Conservation (phyloP, 208 protist species). For the Trypanosoma caninum region DNA sequence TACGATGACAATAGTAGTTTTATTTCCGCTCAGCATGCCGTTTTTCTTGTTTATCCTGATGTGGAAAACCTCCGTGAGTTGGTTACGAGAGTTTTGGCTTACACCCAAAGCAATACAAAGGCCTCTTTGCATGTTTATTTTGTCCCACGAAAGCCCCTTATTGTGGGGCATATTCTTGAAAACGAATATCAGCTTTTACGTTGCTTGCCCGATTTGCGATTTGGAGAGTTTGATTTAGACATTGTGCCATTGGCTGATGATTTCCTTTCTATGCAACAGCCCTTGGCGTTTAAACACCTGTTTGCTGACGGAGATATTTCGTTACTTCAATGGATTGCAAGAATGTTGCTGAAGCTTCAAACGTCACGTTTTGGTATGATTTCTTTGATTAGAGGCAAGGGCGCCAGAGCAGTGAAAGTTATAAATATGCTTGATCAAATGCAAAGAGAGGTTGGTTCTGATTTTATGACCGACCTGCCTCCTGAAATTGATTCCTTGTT, state of each 20-base stretch:
- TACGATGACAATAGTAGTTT: constrained; percentile 9
- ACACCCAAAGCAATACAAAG: constrained; percentile 49
- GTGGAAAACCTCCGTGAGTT: constrained; percentile 39
- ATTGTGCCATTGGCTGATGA: constrained; percentile 71
- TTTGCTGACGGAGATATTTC: constrained; percentile 70
- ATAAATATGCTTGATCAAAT: constrained; percentile 61
- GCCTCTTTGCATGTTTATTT: constrained; percentile 48
- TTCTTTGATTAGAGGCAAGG: constrained; percentile 55
- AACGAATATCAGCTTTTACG: constrained; percentile 67
- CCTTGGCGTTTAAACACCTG: constrained; percentile 63
- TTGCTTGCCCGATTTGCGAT: constrained; percentile 43
- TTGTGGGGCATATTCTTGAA: constrained; percentile 68
- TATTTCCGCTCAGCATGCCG: constrained; percentile 10
- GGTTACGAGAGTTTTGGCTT: constrained; percentile 49
- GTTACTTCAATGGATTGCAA: constrained; percentile 61
- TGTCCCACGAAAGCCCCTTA: constrained; percentile 69
- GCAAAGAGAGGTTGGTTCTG: constrained; percentile 62
- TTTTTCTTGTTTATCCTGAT: constrained; percentile 31
- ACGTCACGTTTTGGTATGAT: constrained; percentile 60
- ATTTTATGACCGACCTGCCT: constrained; percentile 45
- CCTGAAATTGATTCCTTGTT: constrained; percentile 70
- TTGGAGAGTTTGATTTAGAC: constrained; percentile 76
- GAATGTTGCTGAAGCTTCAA: constrained; percentile 83
- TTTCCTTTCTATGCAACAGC: constrained; percentile 71
- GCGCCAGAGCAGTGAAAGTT: constrained; percentile 51